Evolutionary conservation across 2,329 filamentous ascomycete genomes (phyloP), one percentile per base, ranked within the genome.

Genomic region (Ophiostoma quercus): DNA sequence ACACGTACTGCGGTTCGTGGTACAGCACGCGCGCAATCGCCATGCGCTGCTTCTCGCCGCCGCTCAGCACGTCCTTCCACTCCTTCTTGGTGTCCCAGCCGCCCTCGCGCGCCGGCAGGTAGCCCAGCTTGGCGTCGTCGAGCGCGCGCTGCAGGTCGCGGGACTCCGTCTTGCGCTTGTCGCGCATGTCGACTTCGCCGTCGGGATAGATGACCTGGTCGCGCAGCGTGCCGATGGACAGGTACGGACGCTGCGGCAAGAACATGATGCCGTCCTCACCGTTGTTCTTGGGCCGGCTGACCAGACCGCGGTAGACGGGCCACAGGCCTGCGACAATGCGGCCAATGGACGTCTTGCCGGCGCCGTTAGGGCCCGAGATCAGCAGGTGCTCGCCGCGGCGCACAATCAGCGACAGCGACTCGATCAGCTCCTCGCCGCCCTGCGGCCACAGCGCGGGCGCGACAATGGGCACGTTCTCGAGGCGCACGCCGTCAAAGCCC

Each of bases 121-220:
- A 98, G 3, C 93, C 94, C 0, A 99, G 84, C 70, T 88, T 88
- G 0, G 94, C 94, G 68, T 92, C 90, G 70, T 97, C 92, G 3
- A 99, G 85, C 2, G 96, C 87, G 34, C 84, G 84, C 76, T 90
- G 87, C 25, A 99, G 84, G 74, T 96, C 91, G 39, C 34, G 65
- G 41, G 87, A 83, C 77, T 99, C 95, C 2, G 86, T 87, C 75
- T 90, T 89, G 19, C 90, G 88, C 72, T 90, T 89, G 71, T 92
- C 89, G 39, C 88, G 89, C 95, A 99, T 98, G 76, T 99, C 95
- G 60, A 94, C 83, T 77, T 96, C 94, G 7, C 92, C 94, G 75
- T 99, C 93, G 0, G 95, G 95, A 75, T 99, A 99, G 77, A 98
- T 97, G 76, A 99, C 92, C 80, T 99, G 96, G 76, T 99, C 96